phyloP scores from a whole-genome alignment of 208 protist genomes.

The Herpetomonas tarakana region DNA sequence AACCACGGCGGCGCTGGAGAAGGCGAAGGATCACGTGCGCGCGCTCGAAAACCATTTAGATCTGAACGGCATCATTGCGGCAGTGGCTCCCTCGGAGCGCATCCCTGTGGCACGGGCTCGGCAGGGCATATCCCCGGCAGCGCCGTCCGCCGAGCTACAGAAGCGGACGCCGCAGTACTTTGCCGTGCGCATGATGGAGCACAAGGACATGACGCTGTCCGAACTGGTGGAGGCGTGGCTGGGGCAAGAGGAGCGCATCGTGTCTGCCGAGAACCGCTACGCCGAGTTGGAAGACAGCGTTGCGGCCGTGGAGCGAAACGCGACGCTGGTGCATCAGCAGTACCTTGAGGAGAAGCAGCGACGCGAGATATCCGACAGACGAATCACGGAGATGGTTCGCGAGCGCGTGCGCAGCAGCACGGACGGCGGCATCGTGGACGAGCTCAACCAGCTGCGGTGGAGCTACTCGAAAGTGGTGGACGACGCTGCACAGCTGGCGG shows the following conservation, averaged over 20 bases:
- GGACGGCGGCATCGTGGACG: constrained; percentile 25
- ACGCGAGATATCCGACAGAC: constrained; percentile 66
- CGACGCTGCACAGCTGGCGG: constrained; percentile 68
- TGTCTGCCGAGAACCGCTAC: constrained; percentile 32
- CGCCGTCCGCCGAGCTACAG: constrained; percentile 12
- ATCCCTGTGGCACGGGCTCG: constrained; percentile 1
- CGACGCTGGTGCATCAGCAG: constrained; percentile 52
- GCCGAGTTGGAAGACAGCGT: constrained; percentile 27
- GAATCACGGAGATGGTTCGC: constrained; percentile 70
- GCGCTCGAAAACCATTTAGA: constrained; percentile 64
- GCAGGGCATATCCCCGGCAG: constrained; percentile 10
- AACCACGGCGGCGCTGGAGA: constrained; percentile 28
- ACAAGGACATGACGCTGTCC: constrained; percentile 72
- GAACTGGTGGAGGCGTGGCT: constrained; percentile 78
- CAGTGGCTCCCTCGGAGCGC: constrained; percentile 8
- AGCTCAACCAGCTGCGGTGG: constrained; percentile 55
- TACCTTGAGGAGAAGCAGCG: constrained; percentile 76
- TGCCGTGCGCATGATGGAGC: constrained; percentile 64
- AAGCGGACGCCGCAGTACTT: constrained; percentile 63
- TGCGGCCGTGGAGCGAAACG: constrained; percentile 50
- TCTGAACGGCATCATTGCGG: constrained; percentile 58
- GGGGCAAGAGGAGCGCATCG: constrained; percentile 50
- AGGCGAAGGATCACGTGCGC: constrained; percentile 54
- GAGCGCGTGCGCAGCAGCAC: constrained; percentile 48
- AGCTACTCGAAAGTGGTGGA: constrained; percentile 67